Conservation (phyloP, 495 filamentous ascomycete genomes). For the Xylaria cubensis region DNA sequence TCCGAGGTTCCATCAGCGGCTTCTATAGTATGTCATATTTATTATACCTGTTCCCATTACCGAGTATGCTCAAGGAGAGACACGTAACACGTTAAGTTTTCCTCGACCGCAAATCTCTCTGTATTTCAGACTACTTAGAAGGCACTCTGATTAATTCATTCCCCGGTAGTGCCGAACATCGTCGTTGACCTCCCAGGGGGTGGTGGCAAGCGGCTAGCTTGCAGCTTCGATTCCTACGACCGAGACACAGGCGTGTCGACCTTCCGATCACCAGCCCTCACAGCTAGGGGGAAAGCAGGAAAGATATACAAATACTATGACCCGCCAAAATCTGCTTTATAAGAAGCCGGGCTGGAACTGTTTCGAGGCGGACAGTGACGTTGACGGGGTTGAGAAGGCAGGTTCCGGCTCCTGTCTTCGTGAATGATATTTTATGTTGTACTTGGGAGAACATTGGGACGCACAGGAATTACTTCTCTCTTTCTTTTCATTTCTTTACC, state of each 20-base stretch:
- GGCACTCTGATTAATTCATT: background rate
- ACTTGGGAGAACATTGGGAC: background rate
- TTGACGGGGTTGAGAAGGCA: background rate
- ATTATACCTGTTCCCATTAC: background rate
- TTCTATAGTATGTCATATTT: slow-evolving; percentile 52
- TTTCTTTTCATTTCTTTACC: background rate
- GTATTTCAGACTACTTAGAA: background rate
- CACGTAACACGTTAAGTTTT: background rate
- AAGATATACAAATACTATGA: slow-evolving; percentile 59
- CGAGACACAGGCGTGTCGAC: slow-evolving; percentile 54
- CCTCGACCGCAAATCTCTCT: background rate
- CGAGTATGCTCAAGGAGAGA: background rate
- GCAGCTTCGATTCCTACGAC: slow-evolving; percentile 58
- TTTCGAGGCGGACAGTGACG: background rate
- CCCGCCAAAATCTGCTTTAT: background rate
- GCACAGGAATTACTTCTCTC: background rate
- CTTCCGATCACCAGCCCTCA: slow-evolving; percentile 61
- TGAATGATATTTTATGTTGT: background rate
- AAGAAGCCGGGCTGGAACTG: background rate
- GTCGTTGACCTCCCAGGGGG: slow-evolving; percentile 67
- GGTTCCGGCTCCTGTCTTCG: background rate
- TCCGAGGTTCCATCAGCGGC: slow-evolving; percentile 64
- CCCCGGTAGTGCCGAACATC: slow-evolving; percentile 53
- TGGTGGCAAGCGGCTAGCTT: slow-evolving; percentile 64
- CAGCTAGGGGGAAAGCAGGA: slow-evolving; percentile 49